Percentiles rank a stretch among this genome's conserved stretches.
phyloP scores from a whole-genome alignment of 805 yeast genomes.

The Geotrichum ghanense region DNA sequence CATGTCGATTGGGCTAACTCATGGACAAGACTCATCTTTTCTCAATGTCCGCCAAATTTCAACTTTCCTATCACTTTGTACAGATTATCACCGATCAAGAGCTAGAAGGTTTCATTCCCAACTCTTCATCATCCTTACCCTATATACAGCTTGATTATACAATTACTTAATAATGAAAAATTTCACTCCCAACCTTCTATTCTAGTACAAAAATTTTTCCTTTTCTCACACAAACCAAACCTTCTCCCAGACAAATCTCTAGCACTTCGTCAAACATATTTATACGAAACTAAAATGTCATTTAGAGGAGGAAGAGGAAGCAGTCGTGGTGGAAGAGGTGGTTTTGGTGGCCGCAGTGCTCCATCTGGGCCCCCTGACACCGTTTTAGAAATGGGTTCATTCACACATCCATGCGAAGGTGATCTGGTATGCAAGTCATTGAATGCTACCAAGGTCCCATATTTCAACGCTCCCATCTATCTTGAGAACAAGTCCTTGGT shows the following conservation, averaged over 20 bases:
- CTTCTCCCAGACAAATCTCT: constrained; percentile 4
- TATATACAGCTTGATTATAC: too few species aligned
- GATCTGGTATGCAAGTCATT: constrained; percentile 94
- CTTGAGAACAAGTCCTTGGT: constrained; percentile 91
- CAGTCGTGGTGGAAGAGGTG: constrained; percentile 58
- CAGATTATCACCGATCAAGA: too few species aligned
- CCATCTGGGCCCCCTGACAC: constrained; percentile 95
- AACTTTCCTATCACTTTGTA: too few species aligned
- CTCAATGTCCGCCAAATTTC: too few species aligned
- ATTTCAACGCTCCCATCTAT: constrained; percentile 97
- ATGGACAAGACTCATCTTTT: too few species aligned
- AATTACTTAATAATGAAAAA: not conserved
- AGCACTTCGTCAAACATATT: constrained; percentile 1
- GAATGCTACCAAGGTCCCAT: constrained; percentile 79
- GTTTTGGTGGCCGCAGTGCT: constrained; percentile 57
- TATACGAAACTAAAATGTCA: constrained; percentile 31
- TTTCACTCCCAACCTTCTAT: constrained; percentile 3
- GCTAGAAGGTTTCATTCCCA: too few species aligned
- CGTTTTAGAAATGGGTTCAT: constrained; percentile 92
- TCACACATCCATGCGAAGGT: constrained; percentile 88
- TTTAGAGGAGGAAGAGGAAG: constrained; percentile 57
- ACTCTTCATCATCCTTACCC: too few species aligned
- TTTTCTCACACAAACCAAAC: constrained; percentile 2
- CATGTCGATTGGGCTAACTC: too few species aligned
- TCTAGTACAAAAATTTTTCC: constrained; percentile 2